phyloP scores from a whole-genome alignment of 352 stramenopile genomes.

The Phytopythium kandeliae region DNA sequence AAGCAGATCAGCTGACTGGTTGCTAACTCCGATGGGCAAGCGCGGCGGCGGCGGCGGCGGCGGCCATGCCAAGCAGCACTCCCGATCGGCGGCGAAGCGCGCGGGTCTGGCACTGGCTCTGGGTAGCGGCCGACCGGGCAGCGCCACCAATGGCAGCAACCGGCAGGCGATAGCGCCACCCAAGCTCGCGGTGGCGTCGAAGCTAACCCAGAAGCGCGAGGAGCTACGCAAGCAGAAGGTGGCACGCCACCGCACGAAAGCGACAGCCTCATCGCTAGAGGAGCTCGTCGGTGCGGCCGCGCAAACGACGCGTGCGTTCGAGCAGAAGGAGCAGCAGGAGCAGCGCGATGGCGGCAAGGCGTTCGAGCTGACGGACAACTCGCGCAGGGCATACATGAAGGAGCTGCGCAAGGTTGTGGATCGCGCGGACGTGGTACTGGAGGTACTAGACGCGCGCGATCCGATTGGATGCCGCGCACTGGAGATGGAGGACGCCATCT shows the following conservation, averaged over 20 bases:
- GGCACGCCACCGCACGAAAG: constrained; percentile 26
- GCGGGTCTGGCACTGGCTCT: constrained; percentile 21
- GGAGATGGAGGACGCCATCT: constrained; percentile 93
- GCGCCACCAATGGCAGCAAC: constrained; percentile 3
- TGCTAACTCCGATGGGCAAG: not conserved
- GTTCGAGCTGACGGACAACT: constrained; percentile 61
- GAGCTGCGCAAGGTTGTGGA: constrained; percentile 97
- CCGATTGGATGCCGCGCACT: constrained; percentile 92
- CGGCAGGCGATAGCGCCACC: constrained; percentile 17
- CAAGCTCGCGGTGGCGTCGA: constrained; percentile 44
- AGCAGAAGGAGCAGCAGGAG: constrained; percentile 20
- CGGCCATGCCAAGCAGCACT: constrained; percentile 13
- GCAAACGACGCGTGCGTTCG: constrained; percentile 35
- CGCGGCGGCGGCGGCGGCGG: constrained; percentile 3
- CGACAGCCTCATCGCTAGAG: constrained; percentile 35
- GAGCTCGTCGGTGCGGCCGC: constrained; percentile 41
- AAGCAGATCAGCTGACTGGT: not conserved
- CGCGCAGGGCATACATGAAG: constrained; percentile 92
- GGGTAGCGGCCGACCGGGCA: constrained; percentile 1
- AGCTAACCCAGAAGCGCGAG: constrained; percentile 57
- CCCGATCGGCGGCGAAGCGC: constrained; percentile 21
- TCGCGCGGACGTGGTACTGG: constrained; percentile 94
- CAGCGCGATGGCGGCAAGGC: constrained; percentile 10
- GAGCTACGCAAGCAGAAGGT: constrained; percentile 53
- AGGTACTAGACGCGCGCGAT: constrained; percentile 97